Percentiles rank a stretch among this genome's conserved stretches.
These are phyloP conservation scores for Saccharomyces hybrid DNA, from an alignment of 1,139 yeast genomes.

Conservation along the genomic window DNA sequence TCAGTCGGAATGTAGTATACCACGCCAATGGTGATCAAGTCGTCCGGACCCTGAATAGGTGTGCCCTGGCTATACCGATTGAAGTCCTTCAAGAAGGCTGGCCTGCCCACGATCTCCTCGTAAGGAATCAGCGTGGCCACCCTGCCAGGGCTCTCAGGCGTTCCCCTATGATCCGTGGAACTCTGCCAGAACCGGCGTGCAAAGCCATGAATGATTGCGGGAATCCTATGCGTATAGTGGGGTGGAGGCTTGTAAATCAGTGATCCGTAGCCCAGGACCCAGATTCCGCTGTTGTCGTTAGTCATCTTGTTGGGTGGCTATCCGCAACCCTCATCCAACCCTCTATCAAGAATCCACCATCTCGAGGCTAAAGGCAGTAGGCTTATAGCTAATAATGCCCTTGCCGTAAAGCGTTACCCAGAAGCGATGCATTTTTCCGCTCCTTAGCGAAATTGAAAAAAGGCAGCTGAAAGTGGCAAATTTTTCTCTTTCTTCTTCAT, in stretches of 20 bases:
- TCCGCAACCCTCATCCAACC: neutral
- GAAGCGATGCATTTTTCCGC: neutral
- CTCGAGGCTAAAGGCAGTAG: neutral
- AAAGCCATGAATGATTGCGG: constrained; percentile 71
- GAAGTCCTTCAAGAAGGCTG: constrained; percentile 28
- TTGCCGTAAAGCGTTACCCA: neutral
- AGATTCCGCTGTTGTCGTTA: constrained; percentile 35
- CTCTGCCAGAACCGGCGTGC: constrained; percentile 88
- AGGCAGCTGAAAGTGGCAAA: neutral
- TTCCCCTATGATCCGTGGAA: constrained; percentile 84
- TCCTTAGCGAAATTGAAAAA: neutral
- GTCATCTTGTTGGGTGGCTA: neutral
- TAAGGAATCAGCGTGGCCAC: constrained; percentile 72
- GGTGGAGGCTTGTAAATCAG: constrained; percentile 90
- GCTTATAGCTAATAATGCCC: neutral
- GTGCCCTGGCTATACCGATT: neutral
- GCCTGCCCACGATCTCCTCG: constrained; percentile 41
- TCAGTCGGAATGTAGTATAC: constrained; percentile 73
- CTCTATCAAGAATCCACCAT: neutral
- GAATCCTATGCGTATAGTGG: constrained; percentile 49
- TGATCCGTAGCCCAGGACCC: constrained; percentile 92
- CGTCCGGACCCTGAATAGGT: constrained; percentile 34
- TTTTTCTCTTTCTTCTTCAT: neutral
- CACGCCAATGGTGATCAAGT: constrained; percentile 66
- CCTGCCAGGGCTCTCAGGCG: constrained; percentile 76